These are phyloP conservation scores for Chaetomium sp. DNA, from an alignment of 2,329 filamentous ascomycete genomes.

Conservation along the genomic window DNA sequence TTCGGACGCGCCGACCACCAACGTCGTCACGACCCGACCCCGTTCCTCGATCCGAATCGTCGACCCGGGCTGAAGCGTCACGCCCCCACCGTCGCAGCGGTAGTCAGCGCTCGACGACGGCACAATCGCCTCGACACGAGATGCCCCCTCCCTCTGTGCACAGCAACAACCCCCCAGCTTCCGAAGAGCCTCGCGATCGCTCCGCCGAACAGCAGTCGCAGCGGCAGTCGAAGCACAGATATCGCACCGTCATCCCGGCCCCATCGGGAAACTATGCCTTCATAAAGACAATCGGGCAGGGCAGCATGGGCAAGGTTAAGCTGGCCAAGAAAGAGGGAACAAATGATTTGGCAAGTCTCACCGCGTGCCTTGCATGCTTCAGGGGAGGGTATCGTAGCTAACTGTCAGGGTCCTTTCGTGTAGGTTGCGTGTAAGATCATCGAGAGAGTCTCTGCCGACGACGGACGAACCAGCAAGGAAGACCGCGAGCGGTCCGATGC, in stretches of 20 bases:
- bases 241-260: conserved; percentile 79
- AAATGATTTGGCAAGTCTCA: conserved; percentile 69
- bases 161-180: conserved; percentile 39
- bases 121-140: conserved; percentile 29
- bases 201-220: conserved; percentile 36
- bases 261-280: conserved; percentile 89
- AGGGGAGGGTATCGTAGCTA: conserved; percentile 17
- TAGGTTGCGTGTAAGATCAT: conserved; percentile 97
- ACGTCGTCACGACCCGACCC: conserved; percentile 22
- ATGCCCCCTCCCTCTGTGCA: conserved; percentile 50
- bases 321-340: conserved; percentile 84
- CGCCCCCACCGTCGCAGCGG: conserved; percentile 27
- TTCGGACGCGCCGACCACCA: conserved; percentile 24
- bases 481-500: conserved; percentile 88
- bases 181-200: conserved; percentile 44
- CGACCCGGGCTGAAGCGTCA: conserved; percentile 23
- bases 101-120: conserved; percentile 40
- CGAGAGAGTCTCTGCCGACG: conserved; percentile 80
- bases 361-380: conserved; percentile 2
- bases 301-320: conserved; percentile 99
- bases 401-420: background rate
- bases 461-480: conserved; percentile 62
- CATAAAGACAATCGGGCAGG: conserved; percentile 93
- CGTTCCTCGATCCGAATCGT: conserved; percentile 24
- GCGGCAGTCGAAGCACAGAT: conserved; percentile 46